Conservation (phyloP, 352 stramenopile species). For the Globisporangium carolinianum region DNA sequence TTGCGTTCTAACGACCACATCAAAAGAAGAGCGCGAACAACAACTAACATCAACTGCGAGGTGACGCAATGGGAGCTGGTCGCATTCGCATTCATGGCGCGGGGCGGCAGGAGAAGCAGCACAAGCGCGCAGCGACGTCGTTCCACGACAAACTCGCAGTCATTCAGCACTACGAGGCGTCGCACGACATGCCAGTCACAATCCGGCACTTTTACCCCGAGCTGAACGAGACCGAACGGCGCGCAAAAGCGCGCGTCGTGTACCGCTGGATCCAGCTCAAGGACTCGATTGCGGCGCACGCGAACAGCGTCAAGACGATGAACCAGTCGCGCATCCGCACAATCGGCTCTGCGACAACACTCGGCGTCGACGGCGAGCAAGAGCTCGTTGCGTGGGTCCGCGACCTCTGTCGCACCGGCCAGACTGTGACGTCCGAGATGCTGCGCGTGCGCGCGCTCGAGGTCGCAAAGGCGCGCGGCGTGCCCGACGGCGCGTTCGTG, state of each 20-base stretch:
- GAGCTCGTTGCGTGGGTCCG: conserved; percentile 8
- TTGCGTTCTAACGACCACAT: not conserved
- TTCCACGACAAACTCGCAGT: conserved; percentile 13
- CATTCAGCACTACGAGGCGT: conserved; percentile 8
- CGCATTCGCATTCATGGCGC: conserved; percentile 6
- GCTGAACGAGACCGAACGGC: conserved; percentile 4
- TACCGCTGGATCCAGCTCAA: conserved; percentile 11
- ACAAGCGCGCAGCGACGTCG: conserved; percentile 13
- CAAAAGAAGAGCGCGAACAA: conserved; percentile 1
- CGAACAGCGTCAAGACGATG: conserved; percentile 13
- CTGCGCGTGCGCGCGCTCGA: conserved; percentile 4
- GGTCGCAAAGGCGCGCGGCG: conserved; percentile 4
- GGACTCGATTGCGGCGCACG: conserved; percentile 7
- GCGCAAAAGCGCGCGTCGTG: conserved; percentile 11
- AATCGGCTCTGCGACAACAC: conserved; percentile 8
- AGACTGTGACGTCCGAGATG: conserved; percentile 9
- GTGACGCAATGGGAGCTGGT: not conserved
- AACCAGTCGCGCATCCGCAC: conserved; percentile 9
- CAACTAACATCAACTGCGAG: not conserved
- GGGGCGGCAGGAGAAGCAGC: conserved; percentile 10
- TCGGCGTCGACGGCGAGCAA: conserved; percentile 5
- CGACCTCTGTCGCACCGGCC: not conserved
- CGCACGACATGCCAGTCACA: conserved; percentile 8
- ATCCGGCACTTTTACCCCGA: conserved; percentile 9
- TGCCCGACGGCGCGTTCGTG: conserved; percentile 7